Evolutionary conservation across 306 rosid species (phyloP).

Genomic region (Hippophae gyantsensis): DNA sequence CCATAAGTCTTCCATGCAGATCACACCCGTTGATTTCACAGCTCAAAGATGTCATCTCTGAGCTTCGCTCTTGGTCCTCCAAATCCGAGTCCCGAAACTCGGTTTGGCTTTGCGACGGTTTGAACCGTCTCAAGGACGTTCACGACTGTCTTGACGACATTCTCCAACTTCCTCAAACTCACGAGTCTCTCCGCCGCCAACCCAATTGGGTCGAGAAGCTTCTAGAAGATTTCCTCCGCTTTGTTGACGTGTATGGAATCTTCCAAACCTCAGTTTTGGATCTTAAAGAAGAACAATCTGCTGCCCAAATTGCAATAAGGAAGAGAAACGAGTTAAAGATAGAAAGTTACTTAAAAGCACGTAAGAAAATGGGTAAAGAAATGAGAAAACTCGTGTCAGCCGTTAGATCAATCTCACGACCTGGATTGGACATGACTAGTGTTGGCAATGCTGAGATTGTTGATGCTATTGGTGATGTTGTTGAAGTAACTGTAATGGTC

Average conservation of each 20-base stretch:
- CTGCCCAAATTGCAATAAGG: constrained; percentile 61
- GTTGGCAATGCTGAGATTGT: constrained; percentile 39
- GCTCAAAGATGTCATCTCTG: constrained; percentile 45
- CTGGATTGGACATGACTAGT: neutral
- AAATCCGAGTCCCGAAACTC: constrained; percentile 21
- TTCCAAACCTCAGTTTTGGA: constrained; percentile 50
- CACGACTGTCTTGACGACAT: constrained; percentile 55
- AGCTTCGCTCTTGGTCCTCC: constrained; percentile 36
- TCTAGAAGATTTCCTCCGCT: constrained; percentile 60
- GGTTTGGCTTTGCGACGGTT: constrained; percentile 38
- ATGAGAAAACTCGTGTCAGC: constrained; percentile 43
- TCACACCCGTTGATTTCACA: constrained; percentile 76
- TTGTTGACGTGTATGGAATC: constrained; percentile 65
- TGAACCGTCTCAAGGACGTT: constrained; percentile 41
- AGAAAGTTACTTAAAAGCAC: constrained; percentile 28
- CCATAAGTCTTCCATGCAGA: constrained; percentile 87
- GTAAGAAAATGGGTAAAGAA: constrained; percentile 37
- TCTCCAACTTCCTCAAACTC: constrained; percentile 70
- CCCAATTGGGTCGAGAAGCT: constrained; percentile 43
- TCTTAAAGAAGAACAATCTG: constrained; percentile 47
- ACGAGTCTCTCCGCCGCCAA: constrained; percentile 54
- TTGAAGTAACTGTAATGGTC: constrained; percentile 41
- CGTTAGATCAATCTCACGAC: constrained; percentile 21
- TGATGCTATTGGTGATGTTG: constrained; percentile 38
- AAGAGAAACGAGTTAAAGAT: constrained; percentile 45